Evolutionary conservation across 75 land plant genomes (phyloP), one percentile per base, ranked within the genome.

Genomic region (Azolla pinnata): DNA sequence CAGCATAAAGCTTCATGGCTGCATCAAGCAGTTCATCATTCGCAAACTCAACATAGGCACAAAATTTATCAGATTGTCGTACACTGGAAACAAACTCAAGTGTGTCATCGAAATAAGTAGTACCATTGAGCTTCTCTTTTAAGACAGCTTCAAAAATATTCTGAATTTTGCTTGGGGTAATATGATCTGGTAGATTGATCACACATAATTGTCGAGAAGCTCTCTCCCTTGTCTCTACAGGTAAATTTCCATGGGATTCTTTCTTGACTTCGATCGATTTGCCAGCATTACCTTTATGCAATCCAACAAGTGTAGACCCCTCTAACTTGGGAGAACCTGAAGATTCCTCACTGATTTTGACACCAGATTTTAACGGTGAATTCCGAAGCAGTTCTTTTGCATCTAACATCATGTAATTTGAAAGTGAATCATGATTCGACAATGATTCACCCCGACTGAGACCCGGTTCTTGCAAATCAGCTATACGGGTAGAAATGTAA

Each of bases 11-110:
- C 9, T 56, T 34, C 46, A 70, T 24, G 12, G 69, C 24, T 26
- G 73, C 47, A 10, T 21, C 25, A 17, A 70, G 42, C 7, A 70
- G 48, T 23, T 46, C 59, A 18, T 70, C 71, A 31, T 21, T 44
- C 17, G 61, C 49, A 29, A 70, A 56, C 34, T 70, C 51, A 23
- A 70, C 60, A 31, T 56, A 44, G 9, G 70, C 70, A 64, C 56
- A 66, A 14, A 27, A 32, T 30, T 57, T 29, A 1, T 66, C 73
- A 31, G 73, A 27, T 16, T 20, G 31, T 14, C 19, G 29, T 23
- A 58, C 69, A 55, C 66, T 27, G 20, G 31, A n/a, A 0, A 70
- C 73, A 26, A 65, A 28, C n/a, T 66, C 50, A 7, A 46, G 28
- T 17, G 44, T 29, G 20, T 33, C 17, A 12, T 63, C 62, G 29